Evolutionary conservation across 2,329 filamentous ascomycete genomes (phyloP).

Genomic region (Paecilomyces dactylethromorphus): DNA sequence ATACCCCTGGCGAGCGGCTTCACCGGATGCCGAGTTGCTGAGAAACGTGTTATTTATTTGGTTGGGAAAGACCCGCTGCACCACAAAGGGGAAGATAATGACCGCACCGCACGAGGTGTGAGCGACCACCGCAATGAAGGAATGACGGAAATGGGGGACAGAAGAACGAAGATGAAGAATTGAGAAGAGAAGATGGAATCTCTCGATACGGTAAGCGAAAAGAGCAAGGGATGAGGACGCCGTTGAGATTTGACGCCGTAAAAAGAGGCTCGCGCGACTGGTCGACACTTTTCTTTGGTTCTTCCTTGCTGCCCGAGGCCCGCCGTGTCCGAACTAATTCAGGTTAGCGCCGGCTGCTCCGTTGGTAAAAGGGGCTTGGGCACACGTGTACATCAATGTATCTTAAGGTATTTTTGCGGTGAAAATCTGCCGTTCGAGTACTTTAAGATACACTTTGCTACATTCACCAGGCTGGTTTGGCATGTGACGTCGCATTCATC

Average conservation of each 20-base stretch:
- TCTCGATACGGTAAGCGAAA: background rate
- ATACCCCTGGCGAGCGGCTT: background rate
- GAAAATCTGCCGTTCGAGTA: background rate
- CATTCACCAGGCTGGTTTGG: background rate
- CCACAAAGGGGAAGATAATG: constrained; percentile 9
- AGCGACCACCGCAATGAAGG: constrained; percentile 11
- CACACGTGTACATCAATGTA: background rate
- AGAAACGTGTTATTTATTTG: constrained; percentile 6
- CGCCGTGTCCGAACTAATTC: background rate
- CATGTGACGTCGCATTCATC: background rate
- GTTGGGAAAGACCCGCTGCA: constrained; percentile 1
- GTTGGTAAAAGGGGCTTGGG: background rate
- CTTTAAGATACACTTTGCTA: background rate
- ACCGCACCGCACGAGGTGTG: constrained; percentile 21
- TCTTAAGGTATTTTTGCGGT: background rate
- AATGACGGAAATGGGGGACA: constrained; percentile 9
- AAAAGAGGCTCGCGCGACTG: background rate
- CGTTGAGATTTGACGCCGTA: background rate
- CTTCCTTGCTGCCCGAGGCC: background rate
- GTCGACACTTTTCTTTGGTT: background rate
- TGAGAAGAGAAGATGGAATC: constrained; percentile 1
- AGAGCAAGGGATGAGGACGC: background rate
- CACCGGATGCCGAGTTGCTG: constrained; percentile 7
- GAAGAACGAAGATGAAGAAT: constrained; percentile 5
- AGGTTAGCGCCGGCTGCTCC: background rate